Evolutionary conservation across 768 basidiomycete species (phyloP), one percentile per base, ranked within the genome.

Genomic region (Pulveroboletus sp.): DNA sequence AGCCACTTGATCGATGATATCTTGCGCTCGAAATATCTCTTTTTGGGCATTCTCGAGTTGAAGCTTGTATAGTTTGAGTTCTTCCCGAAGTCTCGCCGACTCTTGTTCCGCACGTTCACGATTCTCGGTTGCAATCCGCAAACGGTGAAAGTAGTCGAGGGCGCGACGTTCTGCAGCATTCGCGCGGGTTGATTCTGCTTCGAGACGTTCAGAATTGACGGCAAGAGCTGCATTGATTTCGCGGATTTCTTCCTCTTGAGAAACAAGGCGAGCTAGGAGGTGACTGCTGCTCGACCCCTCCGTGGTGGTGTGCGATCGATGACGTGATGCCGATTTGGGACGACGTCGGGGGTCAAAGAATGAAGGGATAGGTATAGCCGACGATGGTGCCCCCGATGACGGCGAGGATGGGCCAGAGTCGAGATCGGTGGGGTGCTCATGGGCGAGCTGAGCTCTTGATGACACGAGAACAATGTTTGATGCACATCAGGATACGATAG

Each of bases 151-250:
- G 52, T 76, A 68, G 39, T 76, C 76, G 37, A 75, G 63, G n/a
- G 75, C 75, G 32, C 75, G 71, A 34, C 65, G 66, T 52, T 77
- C 76, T n/a, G 76, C 73, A 22, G 70, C 65, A 24, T 68, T 68
- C 20, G 74, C 76, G 46, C 76, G 75, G 24, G 58, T 56, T 3
- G 75, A 68, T 51, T 76, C 76, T 12, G 57, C 50, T 45, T 76
- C 73, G 36, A 77, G 63, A n/a, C 68, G 66, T 35, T 68, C 65
- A 6, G 57, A 47, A 35, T 59, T 53, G 50, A 62, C 58, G 38
- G 31, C 51, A 29, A 69, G 55, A 2, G 49, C 49, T 14, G 65
- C 56, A 30, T 69, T 65, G 24, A 69, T 43, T 43, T 68, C 66
- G 19, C 66, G 59, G 39, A 68, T 46, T 44, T 68, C 68, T 41